Conservation (phyloP, 345 rosid species). For the Salix purpurea region DNA sequence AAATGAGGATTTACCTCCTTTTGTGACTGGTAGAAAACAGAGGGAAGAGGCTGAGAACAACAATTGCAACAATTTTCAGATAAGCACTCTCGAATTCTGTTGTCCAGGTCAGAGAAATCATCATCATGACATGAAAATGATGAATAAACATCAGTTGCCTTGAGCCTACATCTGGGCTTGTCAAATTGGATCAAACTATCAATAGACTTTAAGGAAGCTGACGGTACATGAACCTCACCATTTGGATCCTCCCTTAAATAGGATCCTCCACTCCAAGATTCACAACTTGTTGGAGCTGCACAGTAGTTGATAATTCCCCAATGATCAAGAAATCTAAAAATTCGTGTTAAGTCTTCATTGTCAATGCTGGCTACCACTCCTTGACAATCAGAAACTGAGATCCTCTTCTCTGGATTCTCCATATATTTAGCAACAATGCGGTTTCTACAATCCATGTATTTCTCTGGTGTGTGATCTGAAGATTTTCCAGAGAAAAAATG, state of each 20-base stretch:
- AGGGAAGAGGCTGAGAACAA: constrained; percentile 70
- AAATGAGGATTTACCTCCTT: constrained; percentile 58
- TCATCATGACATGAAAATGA: constrained; percentile 43
- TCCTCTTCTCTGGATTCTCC: constrained; percentile 72
- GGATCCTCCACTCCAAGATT: constrained; percentile 49
- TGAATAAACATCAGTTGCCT: constrained; percentile 64
- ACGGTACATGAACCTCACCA: constrained; percentile 93
- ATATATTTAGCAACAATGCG: constrained; percentile 73
- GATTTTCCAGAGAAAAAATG: constrained; percentile 95
- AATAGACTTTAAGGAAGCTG: constrained; percentile 85
- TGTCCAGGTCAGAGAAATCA: constrained; percentile 74
- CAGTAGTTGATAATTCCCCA: constrained; percentile 98
- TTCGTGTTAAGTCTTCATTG: constrained; percentile 67
- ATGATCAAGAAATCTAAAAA: constrained; percentile 89
- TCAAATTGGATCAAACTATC: constrained; percentile 97
- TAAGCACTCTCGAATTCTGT: constrained; percentile 77
- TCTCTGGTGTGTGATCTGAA: constrained; percentile 63
- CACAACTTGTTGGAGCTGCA: constrained; percentile 49
- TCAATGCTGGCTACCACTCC: constrained; percentile 55
- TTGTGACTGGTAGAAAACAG: constrained; percentile 71
- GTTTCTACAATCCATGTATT: constrained; percentile 89
- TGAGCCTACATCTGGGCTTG: constrained; percentile 83
- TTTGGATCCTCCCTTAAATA: constrained; percentile 75
- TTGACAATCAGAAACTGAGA: constrained; percentile 66
- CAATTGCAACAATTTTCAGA: constrained; percentile 68